A percentile compares a stretch with the other conserved stretches of the same genome.
Evolutionary conservation across 2,329 filamentous ascomycete genomes (phyloP).

Genomic region (Dactylellina haptotyla): DNA sequence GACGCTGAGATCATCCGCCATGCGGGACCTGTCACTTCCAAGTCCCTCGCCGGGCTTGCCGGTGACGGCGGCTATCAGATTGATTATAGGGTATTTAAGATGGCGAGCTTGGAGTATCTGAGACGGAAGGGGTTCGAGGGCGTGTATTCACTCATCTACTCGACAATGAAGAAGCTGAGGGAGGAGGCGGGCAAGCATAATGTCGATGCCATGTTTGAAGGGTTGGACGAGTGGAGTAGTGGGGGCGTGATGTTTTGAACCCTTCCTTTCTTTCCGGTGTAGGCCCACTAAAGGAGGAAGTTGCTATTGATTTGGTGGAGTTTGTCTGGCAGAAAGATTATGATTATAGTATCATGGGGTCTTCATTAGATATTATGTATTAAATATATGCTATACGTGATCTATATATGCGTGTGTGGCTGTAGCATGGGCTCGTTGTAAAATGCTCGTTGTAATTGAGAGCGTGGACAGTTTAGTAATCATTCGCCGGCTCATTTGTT

Average conservation of each 20-base stretch:
- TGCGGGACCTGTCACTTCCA: constrained; percentile 75
- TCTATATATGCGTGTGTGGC: constrained; percentile 11
- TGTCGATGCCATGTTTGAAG: constrained; percentile 42
- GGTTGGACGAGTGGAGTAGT: constrained; percentile 30
- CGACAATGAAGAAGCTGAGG: constrained; percentile 73
- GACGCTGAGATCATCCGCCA: constrained; percentile 63
- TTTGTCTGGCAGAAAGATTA: neutral
- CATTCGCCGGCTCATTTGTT: too few species aligned
- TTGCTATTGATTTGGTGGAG: neutral
- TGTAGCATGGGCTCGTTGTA: too few species aligned
- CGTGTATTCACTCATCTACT: constrained; percentile 77
- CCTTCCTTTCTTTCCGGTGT: neutral
- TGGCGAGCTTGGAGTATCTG: constrained; percentile 76
- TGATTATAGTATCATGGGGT: too few species aligned
- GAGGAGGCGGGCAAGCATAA: constrained; percentile 48
- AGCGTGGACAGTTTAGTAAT: too few species aligned
- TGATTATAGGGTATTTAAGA: constrained; percentile 78
- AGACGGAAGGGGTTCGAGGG: constrained; percentile 73
- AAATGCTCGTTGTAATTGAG: too few species aligned
- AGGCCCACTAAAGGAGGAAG: too few species aligned
- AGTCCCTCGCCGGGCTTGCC: constrained; percentile 71
- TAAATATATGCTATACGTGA: constrained; percentile 3
- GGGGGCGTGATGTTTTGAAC: neutral
- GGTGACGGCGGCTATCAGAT: constrained; percentile 73
- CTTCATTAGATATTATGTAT: constrained; percentile 30